Conservation (phyloP, 495 filamentous ascomycete species). For the Trichoderma gamsii region DNA sequence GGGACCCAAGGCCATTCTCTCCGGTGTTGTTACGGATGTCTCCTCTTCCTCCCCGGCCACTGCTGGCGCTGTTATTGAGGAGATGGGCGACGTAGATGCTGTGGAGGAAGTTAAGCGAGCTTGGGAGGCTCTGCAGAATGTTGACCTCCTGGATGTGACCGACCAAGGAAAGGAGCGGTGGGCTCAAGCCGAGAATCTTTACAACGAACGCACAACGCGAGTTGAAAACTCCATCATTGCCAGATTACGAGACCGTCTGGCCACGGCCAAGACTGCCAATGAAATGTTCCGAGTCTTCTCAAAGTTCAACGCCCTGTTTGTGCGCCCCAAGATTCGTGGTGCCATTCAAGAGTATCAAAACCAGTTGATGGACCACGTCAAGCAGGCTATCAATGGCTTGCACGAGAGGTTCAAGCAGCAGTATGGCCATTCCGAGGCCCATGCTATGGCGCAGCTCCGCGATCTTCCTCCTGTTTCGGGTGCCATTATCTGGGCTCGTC, state of each 20-base stretch:
- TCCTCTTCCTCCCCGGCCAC: conserved; percentile 22
- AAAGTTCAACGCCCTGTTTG: conserved; percentile 97
- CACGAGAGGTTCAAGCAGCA: conserved; percentile 98
- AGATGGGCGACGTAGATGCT: conserved; percentile 97
- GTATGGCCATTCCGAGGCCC: conserved; percentile 95
- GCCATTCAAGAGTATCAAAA: conserved; percentile 97
- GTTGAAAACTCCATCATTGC: conserved; percentile 99
- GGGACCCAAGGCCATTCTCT: conserved; percentile 58
- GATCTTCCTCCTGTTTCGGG: conserved; percentile 94
- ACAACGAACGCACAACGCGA: conserved; percentile 92
- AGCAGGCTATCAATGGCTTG: conserved; percentile 83
- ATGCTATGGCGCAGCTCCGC: conserved; percentile 93
- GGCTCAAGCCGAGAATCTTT: conserved; percentile 86
- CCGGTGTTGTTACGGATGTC: conserved; percentile 38
- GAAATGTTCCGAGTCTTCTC: conserved; percentile 99
- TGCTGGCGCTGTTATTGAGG: conserved; percentile 69
- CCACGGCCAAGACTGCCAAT: conserved; percentile 90
- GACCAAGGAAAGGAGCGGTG: conserved; percentile 81
- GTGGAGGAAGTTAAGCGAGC: conserved; percentile 93
- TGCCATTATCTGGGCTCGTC: conserved; percentile 92
- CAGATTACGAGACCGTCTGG: conserved; percentile 82
- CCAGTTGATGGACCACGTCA: conserved; percentile 94
- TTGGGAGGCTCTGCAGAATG: conserved; percentile 85
- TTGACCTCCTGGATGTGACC: conserved; percentile 90
- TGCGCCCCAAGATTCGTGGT: conserved; percentile 93